Evolutionary conservation across 108 stramenopile species (phyloP).

Genomic region (Nitzschia sp.): DNA sequence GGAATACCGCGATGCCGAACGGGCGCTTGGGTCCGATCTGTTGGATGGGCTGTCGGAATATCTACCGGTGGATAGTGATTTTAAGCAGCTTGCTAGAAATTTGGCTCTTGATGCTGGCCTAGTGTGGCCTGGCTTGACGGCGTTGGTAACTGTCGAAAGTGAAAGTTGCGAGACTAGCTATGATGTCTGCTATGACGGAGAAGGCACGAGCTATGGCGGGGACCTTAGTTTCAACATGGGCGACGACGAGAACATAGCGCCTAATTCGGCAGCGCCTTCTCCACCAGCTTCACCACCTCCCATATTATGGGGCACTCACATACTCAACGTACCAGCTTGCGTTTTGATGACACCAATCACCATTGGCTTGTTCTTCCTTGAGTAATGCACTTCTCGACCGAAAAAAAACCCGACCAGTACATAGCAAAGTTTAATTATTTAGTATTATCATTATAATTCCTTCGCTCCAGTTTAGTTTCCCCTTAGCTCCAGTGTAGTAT

Average conservation of each 20-base stretch:
- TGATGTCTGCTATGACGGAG: not conserved
- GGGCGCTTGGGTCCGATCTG: not conserved
- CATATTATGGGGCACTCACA: too few relatives aligned
- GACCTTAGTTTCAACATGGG: too few relatives aligned
- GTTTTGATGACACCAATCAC: not conserved
- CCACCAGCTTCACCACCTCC: too few relatives aligned
- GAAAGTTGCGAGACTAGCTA: not conserved
- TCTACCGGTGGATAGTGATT: not conserved
- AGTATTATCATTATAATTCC: too few relatives aligned
- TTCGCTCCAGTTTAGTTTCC: too few relatives aligned
- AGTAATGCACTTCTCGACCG: not conserved
- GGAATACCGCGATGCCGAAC: constrained; percentile 4
- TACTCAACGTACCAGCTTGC: not conserved
- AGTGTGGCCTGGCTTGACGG: constrained; percentile 14
- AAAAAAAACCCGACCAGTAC: not conserved
- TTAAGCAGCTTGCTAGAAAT: not conserved
- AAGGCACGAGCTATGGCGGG: too few relatives aligned
- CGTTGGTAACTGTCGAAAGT: constrained; percentile 10
- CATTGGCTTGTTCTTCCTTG: constrained; percentile 4
- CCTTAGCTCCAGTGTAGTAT: too few relatives aligned
- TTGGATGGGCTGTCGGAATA: not conserved
- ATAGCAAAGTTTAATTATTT: too few relatives aligned
- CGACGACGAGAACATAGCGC: too few relatives aligned
- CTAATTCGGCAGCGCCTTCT: too few relatives aligned
- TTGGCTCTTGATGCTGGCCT: constrained; percentile 1